Evolutionary conservation across 805 yeast genomes (phyloP).

Genomic region (Candida nemodendra): DNA sequence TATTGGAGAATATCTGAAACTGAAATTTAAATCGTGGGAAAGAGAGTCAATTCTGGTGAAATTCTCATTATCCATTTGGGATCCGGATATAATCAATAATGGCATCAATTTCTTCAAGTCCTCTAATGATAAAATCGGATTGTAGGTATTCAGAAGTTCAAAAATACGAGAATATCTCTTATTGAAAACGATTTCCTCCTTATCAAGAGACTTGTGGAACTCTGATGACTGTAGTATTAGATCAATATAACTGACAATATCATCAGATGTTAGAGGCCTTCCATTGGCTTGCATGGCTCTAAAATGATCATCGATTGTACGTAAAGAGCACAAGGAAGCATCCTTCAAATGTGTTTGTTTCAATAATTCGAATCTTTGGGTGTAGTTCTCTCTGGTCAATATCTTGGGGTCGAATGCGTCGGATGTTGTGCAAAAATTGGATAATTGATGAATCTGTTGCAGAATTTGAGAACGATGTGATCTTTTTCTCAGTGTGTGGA

Average conservation of each 20-base stretch:
- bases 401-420: constrained; percentile 13
- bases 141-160: constrained; percentile 18
- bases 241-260: constrained; percentile 21
- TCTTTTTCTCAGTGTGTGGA: constrained; percentile 36
- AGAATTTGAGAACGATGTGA: background rate
- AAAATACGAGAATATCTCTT: constrained; percentile 21
- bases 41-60: constrained; percentile 19
- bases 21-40: background rate
- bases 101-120: constrained; percentile 27
- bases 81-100: constrained; percentile 25
- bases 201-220: constrained; percentile 16
- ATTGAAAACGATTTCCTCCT: constrained; percentile 17
- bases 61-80: constrained; percentile 25
- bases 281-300: constrained; percentile 32
- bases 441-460: constrained; percentile 2
- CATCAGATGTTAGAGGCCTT: constrained; percentile 20
- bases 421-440: background rate
- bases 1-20: constrained; percentile 14
- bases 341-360: constrained; percentile 21
- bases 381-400: constrained; percentile 16
- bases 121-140: constrained; percentile 17
- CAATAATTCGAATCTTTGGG: constrained; percentile 17
- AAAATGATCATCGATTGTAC: constrained; percentile 22
- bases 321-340: constrained; percentile 19
- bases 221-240: constrained; percentile 29